These are phyloP conservation scores for Phragmites australis DNA, from an alignment of 176 grass and related monocot genomes.

Conservation along the genomic window DNA sequence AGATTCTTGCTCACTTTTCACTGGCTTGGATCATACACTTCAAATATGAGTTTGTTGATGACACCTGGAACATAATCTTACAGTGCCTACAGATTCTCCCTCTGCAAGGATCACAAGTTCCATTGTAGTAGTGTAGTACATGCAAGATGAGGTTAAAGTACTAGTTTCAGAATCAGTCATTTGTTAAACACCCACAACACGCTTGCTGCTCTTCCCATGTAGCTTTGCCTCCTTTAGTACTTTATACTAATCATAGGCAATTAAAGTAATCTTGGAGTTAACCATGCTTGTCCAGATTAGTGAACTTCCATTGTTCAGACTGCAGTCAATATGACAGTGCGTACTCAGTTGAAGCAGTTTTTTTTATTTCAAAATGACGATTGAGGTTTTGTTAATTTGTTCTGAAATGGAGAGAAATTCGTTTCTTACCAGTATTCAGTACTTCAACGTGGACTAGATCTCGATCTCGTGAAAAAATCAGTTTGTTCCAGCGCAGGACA, in stretches of 20 bases:
- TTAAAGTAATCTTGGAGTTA: slow-evolving; percentile 38
- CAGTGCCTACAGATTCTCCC: slow-evolving; percentile 40
- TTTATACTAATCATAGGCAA: slow-evolving; percentile 10
- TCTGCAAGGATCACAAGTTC: slow-evolving; percentile 45
- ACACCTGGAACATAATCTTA: slow-evolving; percentile 49
- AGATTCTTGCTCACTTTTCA: slow-evolving; percentile 34
- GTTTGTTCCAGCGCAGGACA: background rate
- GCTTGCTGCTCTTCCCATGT: slow-evolving; percentile 18
- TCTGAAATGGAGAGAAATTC: background rate
- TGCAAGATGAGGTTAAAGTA: slow-evolving; percentile 35
- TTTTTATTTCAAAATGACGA: background rate
- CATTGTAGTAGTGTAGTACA: slow-evolving; percentile 29
- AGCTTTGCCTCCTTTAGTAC: slow-evolving; percentile 13
- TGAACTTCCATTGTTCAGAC: slow-evolving; percentile 30
- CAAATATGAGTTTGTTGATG: background rate
- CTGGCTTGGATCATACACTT: slow-evolving; percentile 22
- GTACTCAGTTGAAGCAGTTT: background rate
- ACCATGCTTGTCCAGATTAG: slow-evolving; percentile 27
- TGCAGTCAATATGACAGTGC: background rate
- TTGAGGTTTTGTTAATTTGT: background rate
- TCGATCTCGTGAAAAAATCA: background rate
- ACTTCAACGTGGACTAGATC: background rate
- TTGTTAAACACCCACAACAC: slow-evolving; percentile 49
- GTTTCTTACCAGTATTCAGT: background rate
- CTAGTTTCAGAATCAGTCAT: slow-evolving; percentile 23